phyloP scores from a whole-genome alignment of 768 basidiomycete species.

The Suillus sp. region DNA sequence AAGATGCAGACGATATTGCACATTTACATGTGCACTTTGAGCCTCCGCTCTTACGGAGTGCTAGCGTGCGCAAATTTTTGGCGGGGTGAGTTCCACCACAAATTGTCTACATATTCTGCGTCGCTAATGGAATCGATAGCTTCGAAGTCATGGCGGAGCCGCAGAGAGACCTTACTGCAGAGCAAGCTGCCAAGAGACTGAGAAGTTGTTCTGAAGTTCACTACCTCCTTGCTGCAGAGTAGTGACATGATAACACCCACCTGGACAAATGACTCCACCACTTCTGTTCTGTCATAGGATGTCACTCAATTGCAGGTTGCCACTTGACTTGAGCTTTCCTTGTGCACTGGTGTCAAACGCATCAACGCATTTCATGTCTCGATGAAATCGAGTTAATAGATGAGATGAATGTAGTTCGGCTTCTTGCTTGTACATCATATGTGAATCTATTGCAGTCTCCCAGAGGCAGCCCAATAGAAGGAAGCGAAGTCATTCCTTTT shows the following conservation, averaged over 20 bases:
- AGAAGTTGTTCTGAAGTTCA: constrained; percentile 60
- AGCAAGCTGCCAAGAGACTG: constrained; percentile 76
- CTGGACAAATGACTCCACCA: too few relatives aligned
- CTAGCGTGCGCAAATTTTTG: constrained; percentile 84
- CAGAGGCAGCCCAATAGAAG: too few relatives aligned
- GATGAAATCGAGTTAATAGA: too few relatives aligned
- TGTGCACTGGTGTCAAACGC: too few relatives aligned
- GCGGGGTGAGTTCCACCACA: constrained; percentile 63
- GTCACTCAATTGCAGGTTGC: too few relatives aligned
- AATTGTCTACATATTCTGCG: constrained; percentile 2
- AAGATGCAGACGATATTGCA: constrained; percentile 56
- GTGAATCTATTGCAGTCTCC: too few relatives aligned
- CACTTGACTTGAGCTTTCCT: too few relatives aligned
- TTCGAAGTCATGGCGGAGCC: constrained; percentile 91
- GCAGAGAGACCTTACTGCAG: constrained; percentile 87
- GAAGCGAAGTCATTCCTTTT: too few relatives aligned
- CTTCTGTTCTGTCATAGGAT: too few relatives aligned
- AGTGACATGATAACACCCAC: background rate
- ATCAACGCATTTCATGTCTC: too few relatives aligned
- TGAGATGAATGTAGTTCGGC: too few relatives aligned
- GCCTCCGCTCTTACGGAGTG: constrained; percentile 81
- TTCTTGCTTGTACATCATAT: too few relatives aligned
- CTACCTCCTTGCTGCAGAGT: constrained; percentile 43
- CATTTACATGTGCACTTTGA: constrained; percentile 89
- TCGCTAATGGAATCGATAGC: constrained; percentile 39